A percentile compares a stretch with the other conserved stretches of the same genome.
Evolutionary conservation across 2,329 filamentous ascomycete species (phyloP).

Genomic region (Aspergillus costaricaensis): DNA sequence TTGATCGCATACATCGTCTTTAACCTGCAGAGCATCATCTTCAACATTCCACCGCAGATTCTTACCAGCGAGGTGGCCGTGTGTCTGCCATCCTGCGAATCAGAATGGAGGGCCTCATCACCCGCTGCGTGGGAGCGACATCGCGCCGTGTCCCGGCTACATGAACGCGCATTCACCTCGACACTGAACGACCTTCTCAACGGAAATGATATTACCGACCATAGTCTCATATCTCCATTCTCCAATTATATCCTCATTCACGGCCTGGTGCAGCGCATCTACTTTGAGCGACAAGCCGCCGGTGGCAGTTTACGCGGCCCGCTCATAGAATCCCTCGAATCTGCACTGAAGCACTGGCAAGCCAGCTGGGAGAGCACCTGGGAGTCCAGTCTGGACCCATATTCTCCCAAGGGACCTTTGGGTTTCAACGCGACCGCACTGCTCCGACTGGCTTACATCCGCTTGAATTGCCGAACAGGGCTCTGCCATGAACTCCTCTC

Average conservation of each 20-base stretch:
- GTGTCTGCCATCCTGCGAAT: conserved; percentile 25
- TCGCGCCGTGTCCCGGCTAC: background rate
- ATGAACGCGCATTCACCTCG: background rate
- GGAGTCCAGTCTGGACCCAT: conserved; percentile 49
- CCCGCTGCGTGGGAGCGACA: background rate
- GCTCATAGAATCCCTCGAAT: background rate
- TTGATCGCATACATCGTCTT: conserved; percentile 31
- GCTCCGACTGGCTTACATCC: conserved; percentile 19
- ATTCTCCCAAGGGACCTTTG: conserved; percentile 10
- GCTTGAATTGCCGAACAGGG: conserved; percentile 6
- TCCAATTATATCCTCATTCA: conserved; percentile 71
- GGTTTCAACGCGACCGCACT: conserved; percentile 19
- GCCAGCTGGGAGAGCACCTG: conserved; percentile 42
- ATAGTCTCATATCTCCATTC: conserved; percentile 44
- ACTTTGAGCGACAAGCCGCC: conserved; percentile 56
- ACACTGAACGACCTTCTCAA: background rate
- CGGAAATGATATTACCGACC: background rate
- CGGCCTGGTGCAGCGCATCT: conserved; percentile 70
- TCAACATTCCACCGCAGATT: conserved; percentile 30
- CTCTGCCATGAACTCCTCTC: conserved; percentile 8
- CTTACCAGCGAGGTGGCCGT: conserved; percentile 27
- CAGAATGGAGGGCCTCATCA: conserved; percentile 23
- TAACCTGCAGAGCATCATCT: conserved; percentile 31
- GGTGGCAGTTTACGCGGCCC: background rate
- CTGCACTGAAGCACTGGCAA: conserved; percentile 11